Evolutionary conservation across 805 yeast genomes (phyloP).

Genomic region (Candida chauliodis): DNA sequence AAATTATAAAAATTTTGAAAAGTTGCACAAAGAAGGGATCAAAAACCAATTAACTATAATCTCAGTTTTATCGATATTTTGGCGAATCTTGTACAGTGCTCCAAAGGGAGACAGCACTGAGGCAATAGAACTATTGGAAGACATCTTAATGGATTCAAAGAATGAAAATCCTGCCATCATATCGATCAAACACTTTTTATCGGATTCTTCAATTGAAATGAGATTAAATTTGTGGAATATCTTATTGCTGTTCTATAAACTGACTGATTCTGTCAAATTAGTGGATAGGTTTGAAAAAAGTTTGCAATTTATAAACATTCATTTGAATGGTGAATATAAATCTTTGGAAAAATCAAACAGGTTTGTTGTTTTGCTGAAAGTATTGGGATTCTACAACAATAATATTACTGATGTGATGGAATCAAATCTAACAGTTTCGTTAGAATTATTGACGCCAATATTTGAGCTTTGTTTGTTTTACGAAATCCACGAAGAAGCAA

Average conservation of each 20-base stretch:
- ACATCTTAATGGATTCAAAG: constrained; percentile 33
- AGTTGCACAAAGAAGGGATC: constrained; percentile 47
- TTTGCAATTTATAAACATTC: constrained; percentile 41
- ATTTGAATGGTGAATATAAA: constrained; percentile 19
- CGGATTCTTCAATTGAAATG: constrained; percentile 60
- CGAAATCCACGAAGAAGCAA: constrained; percentile 51
- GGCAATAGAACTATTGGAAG: constrained; percentile 42
- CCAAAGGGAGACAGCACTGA: constrained; percentile 27
- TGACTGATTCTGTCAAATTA: constrained; percentile 27
- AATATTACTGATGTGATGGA: constrained; percentile 38
- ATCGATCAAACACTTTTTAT: constrained; percentile 61
- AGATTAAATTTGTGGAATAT: constrained; percentile 74
- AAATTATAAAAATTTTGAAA: constrained; percentile 60
- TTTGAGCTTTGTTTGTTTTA: constrained; percentile 47
- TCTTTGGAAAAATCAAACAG: constrained; percentile 28
- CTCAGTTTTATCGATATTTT: constrained; percentile 63
- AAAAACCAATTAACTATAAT: constrained; percentile 66
- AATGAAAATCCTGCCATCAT: constrained; percentile 18
- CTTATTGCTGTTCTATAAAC: constrained; percentile 53
- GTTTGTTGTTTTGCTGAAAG: constrained; percentile 40
- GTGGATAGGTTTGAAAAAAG: constrained; percentile 51
- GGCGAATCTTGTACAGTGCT: constrained; percentile 43
- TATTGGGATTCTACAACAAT: constrained; percentile 53
- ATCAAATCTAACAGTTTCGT: constrained; percentile 12
- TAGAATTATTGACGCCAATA: constrained; percentile 22